Conservation (phyloP, 257 asterid genomes). For the Verbascum thapsus region DNA sequence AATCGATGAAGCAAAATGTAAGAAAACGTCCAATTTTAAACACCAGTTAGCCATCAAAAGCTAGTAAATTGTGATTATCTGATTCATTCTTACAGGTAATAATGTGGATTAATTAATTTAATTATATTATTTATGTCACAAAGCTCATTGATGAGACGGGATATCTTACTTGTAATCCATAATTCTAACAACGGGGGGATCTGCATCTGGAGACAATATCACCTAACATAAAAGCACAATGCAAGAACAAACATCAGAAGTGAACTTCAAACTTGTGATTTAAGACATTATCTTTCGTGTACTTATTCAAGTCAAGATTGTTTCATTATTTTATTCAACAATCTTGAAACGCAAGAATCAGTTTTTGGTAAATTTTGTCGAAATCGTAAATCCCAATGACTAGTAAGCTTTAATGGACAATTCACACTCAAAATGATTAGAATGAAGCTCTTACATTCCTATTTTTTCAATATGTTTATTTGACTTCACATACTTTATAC, state of each 20-base stretch:
- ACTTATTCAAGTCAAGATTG: no score
- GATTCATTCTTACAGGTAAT: background rate
- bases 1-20: conserved; percentile 21
- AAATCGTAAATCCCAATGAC: no score
- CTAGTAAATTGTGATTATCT: background rate
- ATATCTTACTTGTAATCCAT: conserved; percentile 92
- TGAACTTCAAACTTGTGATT: conserved; percentile 23
- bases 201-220: conserved; percentile 92
- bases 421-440: no score
- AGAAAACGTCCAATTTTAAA: conserved; percentile 16
- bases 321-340: no score
- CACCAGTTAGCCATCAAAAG: conserved; percentile 4
- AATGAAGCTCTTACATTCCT: no score
- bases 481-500: no score
- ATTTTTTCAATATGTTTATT: no score
- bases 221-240: conserved; percentile 53
- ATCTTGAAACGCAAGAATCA: no score
- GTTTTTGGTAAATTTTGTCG: no score
- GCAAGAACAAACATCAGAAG: conserved; percentile 26
- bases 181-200: conserved; percentile 89
- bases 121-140: background rate
- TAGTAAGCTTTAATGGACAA: no score
- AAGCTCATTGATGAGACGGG: background rate
- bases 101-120: conserved; percentile 1
- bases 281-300: no score